These are phyloP conservation scores for Tulasnella sp. DNA, from an alignment of 768 basidiomycete species.

Conservation along the genomic window DNA sequence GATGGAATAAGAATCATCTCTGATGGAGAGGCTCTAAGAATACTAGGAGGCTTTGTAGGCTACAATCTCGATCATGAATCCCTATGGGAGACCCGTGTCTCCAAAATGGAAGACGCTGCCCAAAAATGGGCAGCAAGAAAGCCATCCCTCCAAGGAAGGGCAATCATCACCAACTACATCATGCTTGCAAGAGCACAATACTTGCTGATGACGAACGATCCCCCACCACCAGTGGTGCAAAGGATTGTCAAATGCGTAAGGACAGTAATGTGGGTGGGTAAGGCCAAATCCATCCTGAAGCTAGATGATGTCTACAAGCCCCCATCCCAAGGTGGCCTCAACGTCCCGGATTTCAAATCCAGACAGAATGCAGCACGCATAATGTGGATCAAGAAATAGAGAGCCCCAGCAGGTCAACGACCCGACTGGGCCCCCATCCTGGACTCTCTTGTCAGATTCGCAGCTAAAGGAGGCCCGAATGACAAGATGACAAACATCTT, in stretches of 20 bases:
- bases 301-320: neutral
- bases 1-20: neutral
- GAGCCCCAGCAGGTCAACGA: neutral
- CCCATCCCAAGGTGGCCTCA: neutral
- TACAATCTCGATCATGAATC: neutral
- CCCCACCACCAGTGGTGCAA: neutral
- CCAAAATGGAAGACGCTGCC: constrained; percentile 8
- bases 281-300: neutral
- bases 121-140: constrained; percentile 11
- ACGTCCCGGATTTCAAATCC: neutral
- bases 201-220: constrained; percentile 2
- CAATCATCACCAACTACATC: neutral
- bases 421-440: neutral
- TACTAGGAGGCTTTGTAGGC: no score
- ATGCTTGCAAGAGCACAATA: neutral
- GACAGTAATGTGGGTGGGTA: neutral
- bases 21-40: constrained; percentile 15
- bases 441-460: neutral
- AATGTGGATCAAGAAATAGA: constrained; percentile 1
- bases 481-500: neutral
- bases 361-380: neutral
- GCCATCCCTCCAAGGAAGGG: constrained; percentile 11
- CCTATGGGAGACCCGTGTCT: constrained; percentile 13
- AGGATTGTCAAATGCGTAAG: neutral
- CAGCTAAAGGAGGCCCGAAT: neutral